Conservation (phyloP, 2,329 filamentous ascomycete species). For the Aspergillus novofumigatus region DNA sequence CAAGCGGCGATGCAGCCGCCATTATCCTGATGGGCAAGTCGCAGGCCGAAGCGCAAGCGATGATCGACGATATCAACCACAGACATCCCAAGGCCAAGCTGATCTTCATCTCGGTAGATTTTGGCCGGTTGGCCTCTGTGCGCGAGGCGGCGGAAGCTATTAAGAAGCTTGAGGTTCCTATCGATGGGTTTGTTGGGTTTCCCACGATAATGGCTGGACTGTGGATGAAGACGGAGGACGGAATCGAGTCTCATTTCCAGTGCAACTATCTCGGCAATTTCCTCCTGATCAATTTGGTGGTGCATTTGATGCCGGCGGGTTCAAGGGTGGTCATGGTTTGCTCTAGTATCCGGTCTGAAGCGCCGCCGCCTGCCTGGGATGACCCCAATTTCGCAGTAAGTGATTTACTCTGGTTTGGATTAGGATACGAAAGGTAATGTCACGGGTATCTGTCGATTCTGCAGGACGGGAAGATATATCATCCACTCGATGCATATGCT, state of each 20-base stretch:
- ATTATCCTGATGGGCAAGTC: constrained; percentile 27
- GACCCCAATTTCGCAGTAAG: constrained; percentile 20
- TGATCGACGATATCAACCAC: constrained; percentile 21
- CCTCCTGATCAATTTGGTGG: constrained; percentile 18
- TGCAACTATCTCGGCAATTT: constrained; percentile 24
- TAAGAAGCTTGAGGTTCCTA: constrained; percentile 11
- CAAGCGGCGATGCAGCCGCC: constrained; percentile 21
- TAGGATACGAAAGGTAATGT: not conserved
- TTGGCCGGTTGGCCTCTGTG: constrained; percentile 13
- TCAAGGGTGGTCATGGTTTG: constrained; percentile 19
- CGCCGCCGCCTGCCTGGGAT: constrained; percentile 16
- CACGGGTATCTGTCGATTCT: not conserved
- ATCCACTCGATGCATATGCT: constrained; percentile 22
- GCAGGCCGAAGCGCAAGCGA: constrained; percentile 19
- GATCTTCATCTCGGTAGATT: constrained; percentile 17
- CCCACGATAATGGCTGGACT: constrained; percentile 15
- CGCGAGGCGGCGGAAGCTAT: constrained; percentile 14
- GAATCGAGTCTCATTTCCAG: constrained; percentile 23
- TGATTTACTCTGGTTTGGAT: not conserved
- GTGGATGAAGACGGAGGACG: constrained; percentile 19
- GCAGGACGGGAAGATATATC: constrained; percentile 22
- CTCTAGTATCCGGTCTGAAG: constrained; percentile 18
- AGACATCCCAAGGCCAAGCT: constrained; percentile 18
- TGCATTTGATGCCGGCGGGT: constrained; percentile 9
- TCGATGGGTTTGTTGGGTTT: constrained; percentile 22